Evolutionary conservation across 345 rosid genomes (phyloP), one percentile per base, ranked within the genome.

Genomic region (Ceriops decandra): DNA sequence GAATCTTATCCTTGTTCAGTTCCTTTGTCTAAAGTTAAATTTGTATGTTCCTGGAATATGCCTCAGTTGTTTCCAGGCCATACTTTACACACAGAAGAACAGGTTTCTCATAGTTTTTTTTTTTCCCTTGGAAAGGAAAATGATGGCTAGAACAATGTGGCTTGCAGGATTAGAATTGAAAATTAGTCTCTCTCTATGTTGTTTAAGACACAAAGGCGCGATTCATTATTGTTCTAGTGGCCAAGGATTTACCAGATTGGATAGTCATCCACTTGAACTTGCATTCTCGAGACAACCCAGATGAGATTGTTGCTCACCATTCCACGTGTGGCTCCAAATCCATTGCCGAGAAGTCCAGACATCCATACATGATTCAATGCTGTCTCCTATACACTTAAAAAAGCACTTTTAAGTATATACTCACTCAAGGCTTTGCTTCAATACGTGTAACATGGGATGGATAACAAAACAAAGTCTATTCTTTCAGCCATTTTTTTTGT

Each of bases 351-450:
- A 42, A 88, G 85, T 60, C 93, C 93, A 7, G 93, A 88, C 86
- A 88, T 80, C 93, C 93, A 88, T 16, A 88, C 90, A 64, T 88
- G 90, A 72, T 88, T 88, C 72, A 88, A 56, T 57, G 93, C 90
- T 2, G 90, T 83, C 82, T 86, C 93, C 89, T 88, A 66, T 63
- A 8, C 30, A 56, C 30, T 56, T 20, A 24, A 2, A 2, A 56
- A 56, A n/a, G 30, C n/a, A 52, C 3, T 7, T 24, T 19, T 65
- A 49, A 8, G 52, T 31, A 49, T 17, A 52, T 13, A 4, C 30
- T 22, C 64, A 1, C 46, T 22, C 13, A 33, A 2, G 13, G 52
- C 65, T 38, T 11, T 4, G 27, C 47, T 35, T 28, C 46, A 38
- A 35, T 33, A 33, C 1, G 9, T 33, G 36, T 6, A 33, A 33